Base-by-base conservation (phyloP, 2,329 filamentous ascomycete species). In the Magnaporthiopsis poae region DNA sequence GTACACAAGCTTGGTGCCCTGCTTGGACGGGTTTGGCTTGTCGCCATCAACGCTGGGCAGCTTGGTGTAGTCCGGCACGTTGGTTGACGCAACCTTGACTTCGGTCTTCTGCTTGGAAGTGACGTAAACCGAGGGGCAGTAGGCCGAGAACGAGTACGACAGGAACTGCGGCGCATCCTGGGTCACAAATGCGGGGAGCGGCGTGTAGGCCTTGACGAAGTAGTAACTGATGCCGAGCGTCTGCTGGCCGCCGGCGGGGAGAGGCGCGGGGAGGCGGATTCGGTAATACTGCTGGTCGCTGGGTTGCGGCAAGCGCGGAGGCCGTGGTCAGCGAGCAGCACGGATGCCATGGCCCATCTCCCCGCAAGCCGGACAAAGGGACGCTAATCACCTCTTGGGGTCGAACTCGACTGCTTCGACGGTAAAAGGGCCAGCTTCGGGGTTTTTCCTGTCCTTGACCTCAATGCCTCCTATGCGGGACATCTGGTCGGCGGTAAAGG, bases 71-170 rank as follows among this genome's bases (percentile, higher is more conserved):
- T 97, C 92, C 67, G 92, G 90, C 35, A 96, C 84, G 72, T 91
- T 88, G 69, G 84, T 80, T 66, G 86, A 89, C 63, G 90, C 85
- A 72, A 96, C 88, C 81, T 97, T 97, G 79, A 99, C 79, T 79
- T 98, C 96, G 59, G 95, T 98, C 86, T 97, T 97, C 77, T 99
- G 95, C 81, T 96, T 96, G 73, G 86, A 77, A 18, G 92, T 97
- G 25, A 84, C 80, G 80, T 99, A 99, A 68, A 90, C 88, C 12
- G 91, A 96, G 21, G 88, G 89, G 62, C 84, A 85, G 78, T 96
- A 96, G 71, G 90, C 90, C 68, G 91, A 94, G 81, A 96, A 96
- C 66, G 87, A 83, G 81, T 96, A 92, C 67, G 86, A 83, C 65
- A 99, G 87, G 79, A 89, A 97, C 79, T 99, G 95, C 76, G 89